Evolutionary conservation across 345 rosid genomes (phyloP).

Genomic region (Gossypium australe): DNA sequence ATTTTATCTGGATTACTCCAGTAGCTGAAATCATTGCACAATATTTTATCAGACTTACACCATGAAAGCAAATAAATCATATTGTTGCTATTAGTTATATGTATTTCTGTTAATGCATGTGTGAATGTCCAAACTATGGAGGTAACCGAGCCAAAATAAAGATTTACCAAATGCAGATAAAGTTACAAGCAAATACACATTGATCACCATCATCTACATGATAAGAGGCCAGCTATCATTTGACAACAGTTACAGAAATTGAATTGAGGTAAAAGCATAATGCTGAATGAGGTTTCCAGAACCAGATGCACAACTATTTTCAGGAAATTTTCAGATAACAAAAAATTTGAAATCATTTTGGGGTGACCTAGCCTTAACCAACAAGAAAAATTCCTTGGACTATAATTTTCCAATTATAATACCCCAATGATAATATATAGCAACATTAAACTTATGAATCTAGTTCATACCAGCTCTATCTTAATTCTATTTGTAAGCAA

Average conservation of each 20-base stretch:
- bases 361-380: not conserved
- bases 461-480: not conserved
- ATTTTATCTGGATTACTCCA: constrained; percentile 69
- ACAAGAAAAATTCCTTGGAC: not conserved
- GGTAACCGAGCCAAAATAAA: not conserved
- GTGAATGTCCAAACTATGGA: not conserved
- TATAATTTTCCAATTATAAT: not conserved
- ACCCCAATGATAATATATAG: not conserved
- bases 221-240: not conserved
- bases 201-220: not conserved
- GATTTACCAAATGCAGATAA: not conserved
- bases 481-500: not conserved
- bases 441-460: not conserved
- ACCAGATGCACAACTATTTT: not conserved
- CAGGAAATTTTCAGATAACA: not conserved
- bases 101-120: not conserved
- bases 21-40: constrained; percentile 44
- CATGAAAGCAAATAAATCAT: not conserved
- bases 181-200: not conserved
- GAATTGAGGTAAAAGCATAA: not conserved
- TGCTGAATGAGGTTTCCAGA: not conserved
- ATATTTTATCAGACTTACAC: constrained; percentile 4
- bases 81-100: not conserved
- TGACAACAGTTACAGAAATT: not conserved
- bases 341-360: not conserved